Base-by-base conservation (phyloP, 2,329 filamentous ascomycete species). In the Cytospora paraplurivora region DNA sequence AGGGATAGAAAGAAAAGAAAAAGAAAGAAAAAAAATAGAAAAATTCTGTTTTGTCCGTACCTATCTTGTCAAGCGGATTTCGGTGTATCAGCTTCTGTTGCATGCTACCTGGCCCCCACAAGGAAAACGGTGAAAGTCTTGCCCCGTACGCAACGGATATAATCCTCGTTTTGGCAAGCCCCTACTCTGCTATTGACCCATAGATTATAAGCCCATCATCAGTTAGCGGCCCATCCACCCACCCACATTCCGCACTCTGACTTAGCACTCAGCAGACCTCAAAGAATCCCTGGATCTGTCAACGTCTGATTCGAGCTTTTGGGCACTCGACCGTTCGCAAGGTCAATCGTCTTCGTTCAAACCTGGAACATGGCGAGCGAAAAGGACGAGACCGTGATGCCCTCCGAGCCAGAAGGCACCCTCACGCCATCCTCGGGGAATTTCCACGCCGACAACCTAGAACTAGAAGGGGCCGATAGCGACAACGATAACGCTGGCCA, bases 361-460 rank as follows among this genome's bases (percentile, higher is more conserved):
- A 11, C n/a, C n/a, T n/a, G 15, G 41, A 27, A 21, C 17, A 64
- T 62, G 59, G 50, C 34, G n/a, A 19, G 44, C 11, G 5, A 32
- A 15, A 47, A 62, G 12, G 11, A 7, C 3, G 44, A 19, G 5
- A 17, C 17, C n/a, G 10, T 19, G n/a, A 19, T 47, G 44, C 44
- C 44, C 35, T 56, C 63, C 1, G 34, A 53, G 12, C 55, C 55
- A 15, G 55, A 56, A 32, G 49, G 53, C 34, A 65, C 55, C 7
- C 50, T 54, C n/a, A 56, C 59, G 35, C 54, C 55, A 33, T 27
- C 38, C 19, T 62, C 63, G 17, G 33, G 41, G 19, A 50, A 55
- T 11, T 35, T 35, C 3, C 44, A 34, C 37, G 47, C 19, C 33
- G 47, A 60, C 12, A 58, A 37, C 27, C 27, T 4, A 10, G 59